phyloP scores from a whole-genome alignment of 352 stramenopile species.

The Phytopythium sindhum region DNA sequence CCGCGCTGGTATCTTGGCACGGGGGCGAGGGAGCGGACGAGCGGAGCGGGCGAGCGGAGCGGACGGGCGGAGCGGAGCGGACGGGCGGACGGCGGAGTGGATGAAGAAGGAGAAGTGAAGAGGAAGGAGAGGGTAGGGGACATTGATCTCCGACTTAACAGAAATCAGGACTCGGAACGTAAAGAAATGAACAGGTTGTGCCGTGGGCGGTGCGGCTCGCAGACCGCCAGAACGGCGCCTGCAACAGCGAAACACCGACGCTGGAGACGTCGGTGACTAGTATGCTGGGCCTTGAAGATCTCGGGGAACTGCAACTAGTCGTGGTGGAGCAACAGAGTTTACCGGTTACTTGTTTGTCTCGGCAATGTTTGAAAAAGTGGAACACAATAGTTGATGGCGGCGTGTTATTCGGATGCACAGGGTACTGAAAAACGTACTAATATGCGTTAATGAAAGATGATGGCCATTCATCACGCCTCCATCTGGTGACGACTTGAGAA shows the following conservation, averaged over 20 bases:
- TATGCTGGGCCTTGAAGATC: no score
- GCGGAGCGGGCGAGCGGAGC: background rate
- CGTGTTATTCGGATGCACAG: no score
- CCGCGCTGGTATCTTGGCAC: background rate
- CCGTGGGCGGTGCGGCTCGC: background rate
- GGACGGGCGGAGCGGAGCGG: background rate
- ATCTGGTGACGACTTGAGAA: constrained; percentile 3
- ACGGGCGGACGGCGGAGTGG: background rate
- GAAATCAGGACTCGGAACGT: background rate
- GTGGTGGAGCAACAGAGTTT: no score
- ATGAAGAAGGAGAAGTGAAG: background rate
- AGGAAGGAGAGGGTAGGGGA: background rate
- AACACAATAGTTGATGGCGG: no score
- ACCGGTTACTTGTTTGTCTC: no score
- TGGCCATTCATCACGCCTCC: background rate
- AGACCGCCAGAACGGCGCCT: background rate
- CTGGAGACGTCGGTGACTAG: no score
- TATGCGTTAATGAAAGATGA: background rate
- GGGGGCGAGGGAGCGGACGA: no score
- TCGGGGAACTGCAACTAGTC: no score
- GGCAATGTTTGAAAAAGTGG: no score
- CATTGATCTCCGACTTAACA: background rate
- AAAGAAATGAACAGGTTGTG: background rate
- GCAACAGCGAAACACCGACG: background rate
- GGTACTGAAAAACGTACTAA: background rate